These are phyloP conservation scores for Fusarium luffae DNA, from an alignment of 2,329 filamentous ascomycete species.

Conservation along the genomic window DNA sequence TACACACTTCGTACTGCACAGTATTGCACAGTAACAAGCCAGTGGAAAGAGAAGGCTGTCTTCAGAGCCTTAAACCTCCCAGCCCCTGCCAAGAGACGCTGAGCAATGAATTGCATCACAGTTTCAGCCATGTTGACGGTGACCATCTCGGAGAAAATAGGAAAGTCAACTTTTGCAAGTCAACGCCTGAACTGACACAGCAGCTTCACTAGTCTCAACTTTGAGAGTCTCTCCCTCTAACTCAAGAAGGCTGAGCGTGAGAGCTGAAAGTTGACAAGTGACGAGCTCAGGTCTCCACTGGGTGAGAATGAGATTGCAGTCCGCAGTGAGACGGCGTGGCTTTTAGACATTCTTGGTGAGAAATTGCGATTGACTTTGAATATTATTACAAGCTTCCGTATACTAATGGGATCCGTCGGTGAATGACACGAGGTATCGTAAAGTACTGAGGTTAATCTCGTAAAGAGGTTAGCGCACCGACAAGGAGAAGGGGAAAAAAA, in stretches of 20 bases:
- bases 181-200: neutral
- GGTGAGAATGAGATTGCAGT: neutral
- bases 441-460: conserved; percentile 16
- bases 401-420: conserved; percentile 4
- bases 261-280: conserved; percentile 1
- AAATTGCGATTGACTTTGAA: conserved; percentile 11
- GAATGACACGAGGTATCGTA: conserved; percentile 11
- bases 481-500: conserved; percentile 1
- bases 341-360: conserved; percentile 14
- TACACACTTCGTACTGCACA: neutral
- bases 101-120: conserved; percentile 34
- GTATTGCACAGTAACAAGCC: conserved; percentile 5
- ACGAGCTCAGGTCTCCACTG: conserved; percentile 11
- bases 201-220: conserved; percentile 1
- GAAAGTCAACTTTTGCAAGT: neutral
- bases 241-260: neutral
- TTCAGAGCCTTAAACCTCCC: neutral
- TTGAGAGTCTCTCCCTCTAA: neutral
- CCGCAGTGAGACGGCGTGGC: conserved; percentile 27
- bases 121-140: conserved; percentile 30
- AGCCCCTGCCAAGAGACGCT: conserved; percentile 42
- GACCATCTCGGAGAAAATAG: conserved; percentile 2
- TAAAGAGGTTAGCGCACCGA: conserved; percentile 20
- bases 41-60: conserved; percentile 17
- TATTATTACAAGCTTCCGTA: conserved; percentile 8